A percentile compares a stretch with the other conserved stretches of the same genome.
These are phyloP conservation scores for Exutisphaerella laricina DNA, from an alignment of 2,329 filamentous ascomycete species.

Conservation along the genomic window DNA sequence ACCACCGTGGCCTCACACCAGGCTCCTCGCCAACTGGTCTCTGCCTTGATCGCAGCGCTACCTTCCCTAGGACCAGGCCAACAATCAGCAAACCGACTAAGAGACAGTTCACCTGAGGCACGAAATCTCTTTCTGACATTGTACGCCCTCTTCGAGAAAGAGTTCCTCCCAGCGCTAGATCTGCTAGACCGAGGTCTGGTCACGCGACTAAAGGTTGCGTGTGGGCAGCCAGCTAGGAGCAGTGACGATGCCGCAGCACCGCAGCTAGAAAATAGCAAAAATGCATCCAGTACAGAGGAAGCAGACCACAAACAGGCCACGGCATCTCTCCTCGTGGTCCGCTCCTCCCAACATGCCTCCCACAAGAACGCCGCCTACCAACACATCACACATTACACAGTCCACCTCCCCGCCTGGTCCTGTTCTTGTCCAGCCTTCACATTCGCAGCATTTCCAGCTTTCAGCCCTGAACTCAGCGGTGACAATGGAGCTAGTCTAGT, in stretches of 20 bases:
- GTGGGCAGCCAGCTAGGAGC: background rate
- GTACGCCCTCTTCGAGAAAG: conserved; percentile 76
- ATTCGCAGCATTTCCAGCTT: conserved; percentile 58
- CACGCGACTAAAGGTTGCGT: conserved; percentile 44
- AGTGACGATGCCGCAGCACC: conserved; percentile 22
- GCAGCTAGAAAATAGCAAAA: no score
- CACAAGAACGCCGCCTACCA: conserved; percentile 24
- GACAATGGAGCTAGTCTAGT: conserved; percentile 27
- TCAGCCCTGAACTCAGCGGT: background rate
- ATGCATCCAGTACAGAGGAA: no score
- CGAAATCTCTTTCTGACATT: conserved; percentile 62
- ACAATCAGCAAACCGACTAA: conserved; percentile 41
- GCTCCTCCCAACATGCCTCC: conserved; percentile 47
- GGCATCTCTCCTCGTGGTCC: conserved; percentile 53
- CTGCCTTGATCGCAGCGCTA: conserved; percentile 26
- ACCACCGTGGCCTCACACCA: conserved; percentile 3
- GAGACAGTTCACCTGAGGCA: conserved; percentile 21
- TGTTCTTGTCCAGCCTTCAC: conserved; percentile 85
- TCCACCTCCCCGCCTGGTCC: conserved; percentile 72
- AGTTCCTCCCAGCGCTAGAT: conserved; percentile 79
- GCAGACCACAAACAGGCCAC: background rate
- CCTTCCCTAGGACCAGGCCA: conserved; percentile 21
- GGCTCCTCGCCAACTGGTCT: conserved; percentile 22
- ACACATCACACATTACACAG: conserved; percentile 61
- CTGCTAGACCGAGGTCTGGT: conserved; percentile 75